phyloP scores from a whole-genome alignment of 306 rosid species.

The Calophaca sinica region DNA sequence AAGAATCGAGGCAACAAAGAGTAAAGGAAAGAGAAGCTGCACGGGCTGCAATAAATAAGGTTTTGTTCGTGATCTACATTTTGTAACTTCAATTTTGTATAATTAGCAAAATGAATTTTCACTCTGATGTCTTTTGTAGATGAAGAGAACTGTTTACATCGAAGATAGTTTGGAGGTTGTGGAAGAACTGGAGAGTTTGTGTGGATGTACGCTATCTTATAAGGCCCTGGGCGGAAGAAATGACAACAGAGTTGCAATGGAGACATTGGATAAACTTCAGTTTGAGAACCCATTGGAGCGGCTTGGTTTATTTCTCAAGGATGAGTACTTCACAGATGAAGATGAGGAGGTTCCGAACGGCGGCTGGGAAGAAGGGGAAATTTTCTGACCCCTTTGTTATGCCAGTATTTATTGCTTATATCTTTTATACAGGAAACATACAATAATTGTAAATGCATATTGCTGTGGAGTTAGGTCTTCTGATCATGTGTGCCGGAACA shows the following conservation, averaged over 20 bases:
- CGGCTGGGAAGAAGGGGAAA: constrained; percentile 75
- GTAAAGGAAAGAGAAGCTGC: constrained; percentile 91
- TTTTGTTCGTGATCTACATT: constrained; percentile 20
- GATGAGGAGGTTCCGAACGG: constrained; percentile 60
- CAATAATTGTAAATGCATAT: constrained; percentile 49
- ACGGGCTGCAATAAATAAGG: constrained; percentile 75
- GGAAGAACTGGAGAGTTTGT: constrained; percentile 69
- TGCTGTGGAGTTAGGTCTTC: constrained; percentile 26
- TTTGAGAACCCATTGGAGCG: constrained; percentile 67
- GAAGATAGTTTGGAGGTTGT: constrained; percentile 67
- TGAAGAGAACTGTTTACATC: constrained; percentile 72
- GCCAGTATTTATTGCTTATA: constrained; percentile 48
- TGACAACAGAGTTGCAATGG: constrained; percentile 43
- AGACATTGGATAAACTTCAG: constrained; percentile 46
- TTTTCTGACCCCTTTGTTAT: constrained; percentile 41
- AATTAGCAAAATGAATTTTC: background rate
- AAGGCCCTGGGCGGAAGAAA: constrained; percentile 41
- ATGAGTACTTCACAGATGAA: constrained; percentile 60
- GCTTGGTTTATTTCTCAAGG: constrained; percentile 80
- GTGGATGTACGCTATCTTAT: constrained; percentile 57
- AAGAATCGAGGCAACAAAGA: constrained; percentile 61
- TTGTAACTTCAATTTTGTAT: background rate
- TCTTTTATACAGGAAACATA: constrained; percentile 38
- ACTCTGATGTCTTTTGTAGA: constrained; percentile 48
- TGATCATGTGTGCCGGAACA: constrained; percentile 8